Conservation (phyloP, 768 basidiomycete species). For the Phylloporus sp. region DNA sequence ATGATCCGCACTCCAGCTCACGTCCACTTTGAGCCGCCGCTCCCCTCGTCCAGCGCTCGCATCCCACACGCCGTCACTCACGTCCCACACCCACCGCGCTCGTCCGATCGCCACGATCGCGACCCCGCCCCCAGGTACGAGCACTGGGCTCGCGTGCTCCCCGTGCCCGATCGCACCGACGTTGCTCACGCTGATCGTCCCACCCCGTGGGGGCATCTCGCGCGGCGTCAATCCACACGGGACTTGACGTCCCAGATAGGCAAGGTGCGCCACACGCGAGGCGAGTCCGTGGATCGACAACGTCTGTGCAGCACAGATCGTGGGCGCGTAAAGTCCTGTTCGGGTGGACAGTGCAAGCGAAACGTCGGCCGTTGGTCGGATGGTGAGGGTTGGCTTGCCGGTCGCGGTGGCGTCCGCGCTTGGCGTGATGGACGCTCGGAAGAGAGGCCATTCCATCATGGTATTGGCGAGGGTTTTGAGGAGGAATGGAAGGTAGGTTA, state of each 20-base stretch:
- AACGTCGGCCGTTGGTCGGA: constrained; percentile 75
- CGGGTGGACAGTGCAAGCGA: constrained; percentile 73
- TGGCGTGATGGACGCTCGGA: constrained; percentile 69
- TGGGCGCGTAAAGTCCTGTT: constrained; percentile 80
- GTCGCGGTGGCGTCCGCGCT: constrained; percentile 9
- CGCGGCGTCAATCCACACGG: constrained; percentile 58
- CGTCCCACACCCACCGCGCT: constrained; percentile 75
- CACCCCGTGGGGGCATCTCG: constrained; percentile 72
- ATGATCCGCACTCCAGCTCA: constrained; percentile 87
- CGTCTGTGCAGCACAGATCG: constrained; percentile 50
- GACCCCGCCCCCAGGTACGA: constrained; percentile 78
- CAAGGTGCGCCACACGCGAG: constrained; percentile 54
- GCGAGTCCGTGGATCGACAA: constrained; percentile 58
- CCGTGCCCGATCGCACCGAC: constrained; percentile 76
- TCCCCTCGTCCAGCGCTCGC: constrained; percentile 32
- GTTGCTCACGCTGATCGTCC: constrained; percentile 78
- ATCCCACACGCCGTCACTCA: constrained; percentile 38
- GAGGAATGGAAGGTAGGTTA: constrained; percentile 81
- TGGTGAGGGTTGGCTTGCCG: constrained; percentile 59
- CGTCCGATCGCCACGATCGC: constrained; percentile 80
- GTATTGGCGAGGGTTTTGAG: constrained; percentile 76
- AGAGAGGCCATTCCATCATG: constrained; percentile 81
- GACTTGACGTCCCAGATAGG: constrained; percentile 59
- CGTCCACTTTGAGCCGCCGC: constrained; percentile 52
- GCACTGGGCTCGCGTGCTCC: constrained; percentile 64